phyloP scores from a whole-genome alignment of 2,329 filamentous ascomycete genomes.

The Ceratocystis cacaofunesta region DNA sequence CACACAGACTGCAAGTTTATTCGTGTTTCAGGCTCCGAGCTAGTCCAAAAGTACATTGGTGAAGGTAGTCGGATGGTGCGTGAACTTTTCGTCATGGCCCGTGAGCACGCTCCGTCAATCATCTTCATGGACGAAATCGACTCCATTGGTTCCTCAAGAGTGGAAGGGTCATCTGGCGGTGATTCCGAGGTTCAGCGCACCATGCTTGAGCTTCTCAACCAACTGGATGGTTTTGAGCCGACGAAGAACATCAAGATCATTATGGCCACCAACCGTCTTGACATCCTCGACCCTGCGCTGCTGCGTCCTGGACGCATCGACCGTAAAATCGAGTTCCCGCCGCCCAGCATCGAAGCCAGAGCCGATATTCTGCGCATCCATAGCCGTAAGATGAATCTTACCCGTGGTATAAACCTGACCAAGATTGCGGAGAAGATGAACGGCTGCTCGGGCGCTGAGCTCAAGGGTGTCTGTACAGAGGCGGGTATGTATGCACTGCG shows the following conservation, averaged over 20 bases:
- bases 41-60: conserved; percentile 98
- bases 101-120: conserved; percentile 94
- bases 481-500: conserved; percentile 95
- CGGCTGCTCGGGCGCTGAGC: conserved; percentile 88
- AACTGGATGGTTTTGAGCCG: conserved; percentile 95
- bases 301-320: conserved; percentile 95
- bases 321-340: conserved; percentile 97
- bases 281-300: conserved; percentile 90
- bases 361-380: conserved; percentile 97
- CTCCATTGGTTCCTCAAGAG: conserved; percentile 91
- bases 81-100: conserved; percentile 97
- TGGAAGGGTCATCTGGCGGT: conserved; percentile 86
- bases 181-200: conserved; percentile 97
- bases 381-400: conserved; percentile 96
- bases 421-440: conserved; percentile 99
- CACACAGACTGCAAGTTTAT: conserved; percentile 99
- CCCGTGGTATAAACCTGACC: conserved; percentile 87
- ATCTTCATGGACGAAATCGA: conserved; percentile 99
- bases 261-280: conserved; percentile 97
- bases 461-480: conserved; percentile 98
- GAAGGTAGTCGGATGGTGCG: conserved; percentile 97
- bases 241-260: conserved; percentile 99
- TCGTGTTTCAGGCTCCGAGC: conserved; percentile 82
- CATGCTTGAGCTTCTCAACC: conserved; percentile 95
- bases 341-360: conserved; percentile 86